These are phyloP conservation scores for Tothia fuscella DNA, from an alignment of 2,329 filamentous ascomycete genomes.

Conservation along the genomic window DNA sequence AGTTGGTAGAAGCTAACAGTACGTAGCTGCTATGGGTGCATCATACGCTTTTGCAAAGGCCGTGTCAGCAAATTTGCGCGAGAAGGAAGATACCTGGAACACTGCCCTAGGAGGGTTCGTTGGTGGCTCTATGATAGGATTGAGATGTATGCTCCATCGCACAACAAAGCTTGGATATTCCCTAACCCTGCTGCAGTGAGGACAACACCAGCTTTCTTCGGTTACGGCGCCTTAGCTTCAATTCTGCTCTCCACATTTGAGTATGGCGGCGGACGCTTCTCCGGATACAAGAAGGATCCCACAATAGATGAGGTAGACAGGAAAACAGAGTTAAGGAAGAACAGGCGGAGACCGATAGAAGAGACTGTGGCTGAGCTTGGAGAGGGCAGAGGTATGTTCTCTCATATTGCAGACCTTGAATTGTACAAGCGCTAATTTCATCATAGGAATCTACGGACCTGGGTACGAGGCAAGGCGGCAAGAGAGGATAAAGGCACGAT, in stretches of 20 bases:
- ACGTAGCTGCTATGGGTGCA: constrained; percentile 56
- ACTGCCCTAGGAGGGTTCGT: constrained; percentile 64
- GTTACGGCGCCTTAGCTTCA: constrained; percentile 50
- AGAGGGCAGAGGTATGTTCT: constrained; percentile 65
- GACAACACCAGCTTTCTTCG: constrained; percentile 58
- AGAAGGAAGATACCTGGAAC: constrained; percentile 72
- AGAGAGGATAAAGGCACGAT: constrained; percentile 72
- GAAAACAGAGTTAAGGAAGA: constrained; percentile 62
- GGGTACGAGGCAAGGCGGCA: constrained; percentile 78
- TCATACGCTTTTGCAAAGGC: constrained; percentile 67
- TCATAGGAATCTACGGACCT: constrained; percentile 65
- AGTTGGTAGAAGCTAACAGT: constrained; percentile 13
- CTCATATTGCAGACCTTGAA: background rate
- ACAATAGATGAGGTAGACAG: constrained; percentile 62
- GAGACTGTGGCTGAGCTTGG: constrained; percentile 73
- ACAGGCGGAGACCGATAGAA: constrained; percentile 60
- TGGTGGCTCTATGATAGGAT: constrained; percentile 58
- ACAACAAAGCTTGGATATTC: background rate
- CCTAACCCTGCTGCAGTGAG: constrained; percentile 32
- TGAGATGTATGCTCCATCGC: constrained; percentile 27
- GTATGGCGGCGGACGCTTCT: constrained; percentile 52
- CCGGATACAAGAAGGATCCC: constrained; percentile 33
- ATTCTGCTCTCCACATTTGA: constrained; percentile 51
- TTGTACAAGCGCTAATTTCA: constrained; percentile 10
- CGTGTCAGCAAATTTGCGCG: constrained; percentile 71